Conservation (phyloP, 2,329 filamentous ascomycete species). For the Cercospora brassicicola region DNA sequence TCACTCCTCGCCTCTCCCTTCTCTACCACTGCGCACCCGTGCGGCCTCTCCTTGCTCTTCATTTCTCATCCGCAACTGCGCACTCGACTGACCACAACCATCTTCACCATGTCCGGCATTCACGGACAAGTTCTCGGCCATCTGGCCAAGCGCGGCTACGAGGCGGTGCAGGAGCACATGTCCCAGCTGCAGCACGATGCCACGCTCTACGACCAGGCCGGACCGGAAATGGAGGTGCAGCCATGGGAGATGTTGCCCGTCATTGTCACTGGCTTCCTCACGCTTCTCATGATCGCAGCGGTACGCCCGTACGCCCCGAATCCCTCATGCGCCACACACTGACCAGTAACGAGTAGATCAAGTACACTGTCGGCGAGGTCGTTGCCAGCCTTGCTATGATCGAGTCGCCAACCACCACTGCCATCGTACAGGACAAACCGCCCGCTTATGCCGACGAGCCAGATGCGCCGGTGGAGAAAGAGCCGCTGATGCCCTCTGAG, state of each 20-base stretch:
- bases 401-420: slow-evolving; percentile 59
- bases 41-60: neutral
- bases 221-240: slow-evolving; percentile 30
- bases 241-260: slow-evolving; percentile 34
- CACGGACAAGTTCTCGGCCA: slow-evolving; percentile 37
- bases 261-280: slow-evolving; percentile 40
- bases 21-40: neutral
- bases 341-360: slow-evolving; percentile 28
- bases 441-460: slow-evolving; percentile 52
- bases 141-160: slow-evolving; percentile 37
- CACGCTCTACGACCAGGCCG: slow-evolving; percentile 33
- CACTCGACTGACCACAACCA: neutral
- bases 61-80: neutral
- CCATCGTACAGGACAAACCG: slow-evolving; percentile 45
- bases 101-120: slow-evolving; percentile 28
- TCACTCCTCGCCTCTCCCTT: neutral
- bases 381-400: slow-evolving; percentile 64
- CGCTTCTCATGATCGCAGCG: slow-evolving; percentile 46
- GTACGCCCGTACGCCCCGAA: slow-evolving; percentile 36
- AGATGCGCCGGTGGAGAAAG: slow-evolving; percentile 46
- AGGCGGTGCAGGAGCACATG: slow-evolving; percentile 34
- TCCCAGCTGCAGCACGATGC: slow-evolving; percentile 33
- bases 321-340: slow-evolving; percentile 10
- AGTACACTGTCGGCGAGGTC: slow-evolving; percentile 61
- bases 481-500: slow-evolving; percentile 41